These are phyloP conservation scores for Penicillium hesseltinei DNA, from an alignment of 2,329 filamentous ascomycete genomes.

Conservation along the genomic window DNA sequence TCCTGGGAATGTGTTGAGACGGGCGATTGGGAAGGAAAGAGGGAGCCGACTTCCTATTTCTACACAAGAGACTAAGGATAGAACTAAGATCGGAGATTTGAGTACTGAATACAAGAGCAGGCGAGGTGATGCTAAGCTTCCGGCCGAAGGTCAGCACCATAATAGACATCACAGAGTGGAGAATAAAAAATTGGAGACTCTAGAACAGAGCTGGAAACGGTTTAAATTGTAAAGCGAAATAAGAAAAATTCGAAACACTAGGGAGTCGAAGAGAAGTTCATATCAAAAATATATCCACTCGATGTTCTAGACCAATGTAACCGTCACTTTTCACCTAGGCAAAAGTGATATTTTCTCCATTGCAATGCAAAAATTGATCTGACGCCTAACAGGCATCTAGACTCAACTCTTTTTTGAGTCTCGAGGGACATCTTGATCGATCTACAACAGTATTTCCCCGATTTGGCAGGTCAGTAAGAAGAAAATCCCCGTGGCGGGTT, in stretches of 20 bases:
- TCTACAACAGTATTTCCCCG: background rate
- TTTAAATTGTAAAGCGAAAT: background rate
- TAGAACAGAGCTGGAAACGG: background rate
- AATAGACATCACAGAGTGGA: background rate
- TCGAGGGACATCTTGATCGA: too few relatives aligned
- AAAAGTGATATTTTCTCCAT: background rate
- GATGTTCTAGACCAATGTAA: background rate
- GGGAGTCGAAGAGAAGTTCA: background rate
- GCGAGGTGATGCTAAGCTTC: background rate
- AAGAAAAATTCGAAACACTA: background rate
- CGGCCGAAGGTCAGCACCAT: background rate
- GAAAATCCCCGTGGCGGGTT: background rate
- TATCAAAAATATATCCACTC: background rate
- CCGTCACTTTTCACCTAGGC: background rate
- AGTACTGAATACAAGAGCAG: background rate
- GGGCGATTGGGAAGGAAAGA: background rate
- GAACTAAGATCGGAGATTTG: background rate
- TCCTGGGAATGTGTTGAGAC: slow-evolving; percentile 20
- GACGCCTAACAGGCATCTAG: background rate
- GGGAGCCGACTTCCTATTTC: background rate
- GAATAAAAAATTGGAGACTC: background rate
- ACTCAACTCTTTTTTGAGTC: background rate
- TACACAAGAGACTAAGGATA: background rate
- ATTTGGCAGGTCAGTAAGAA: background rate
- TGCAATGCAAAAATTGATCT: background rate